Base-by-base conservation (phyloP, 495 filamentous ascomycete species). In the Annulohypoxylon moriforme region DNA sequence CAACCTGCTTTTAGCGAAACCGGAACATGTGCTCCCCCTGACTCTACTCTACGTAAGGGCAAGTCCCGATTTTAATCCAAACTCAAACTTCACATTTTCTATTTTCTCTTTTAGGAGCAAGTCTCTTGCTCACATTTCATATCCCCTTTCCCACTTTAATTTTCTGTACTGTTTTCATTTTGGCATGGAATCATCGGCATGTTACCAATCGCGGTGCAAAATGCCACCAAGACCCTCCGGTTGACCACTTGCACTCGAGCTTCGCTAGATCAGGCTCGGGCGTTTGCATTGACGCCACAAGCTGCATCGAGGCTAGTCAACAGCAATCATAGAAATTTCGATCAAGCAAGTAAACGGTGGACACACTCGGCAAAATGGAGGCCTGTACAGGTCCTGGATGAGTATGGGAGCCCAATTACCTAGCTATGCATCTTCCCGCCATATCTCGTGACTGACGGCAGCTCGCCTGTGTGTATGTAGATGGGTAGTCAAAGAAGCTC, bases 401-500 rank as follows among this genome's bases (percentile, higher is more conserved):
- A 97, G 93, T 96, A 88, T 72, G 89, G 40, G 49, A 31, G 29
- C 50, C 58, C 38, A 42, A 24, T 25, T 14, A 40, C 29, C 40
- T 46, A 40, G 50, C 40, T 46, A 44, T 34, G 49, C 50, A 24
- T 33, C 52, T 9, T 68, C 29, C 20, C 16, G 68, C 64, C 61
- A 13, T 50, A 59, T 67, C 67, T 60, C 60, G 60, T 69, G 71
- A 64, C 75, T 78, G 53, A 79, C 67, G 27, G 50, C 38, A 58
- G 34, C 46, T 49, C 76, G 58, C 68, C 49, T 66, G 36, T 57
- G 33, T 49, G 38, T 53, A 47, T 73, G 18, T 72, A 97, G 93
- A 84, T 98, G 92, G 92, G 94, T 96, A 42, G 89, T 91, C 66
- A 90, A 91, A 57, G 89, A 94, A 75, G 92, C 94, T 8, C 86